These are phyloP conservation scores for Purshia tridentata DNA, from an alignment of 306 rosid genomes.

Conservation along the genomic window DNA sequence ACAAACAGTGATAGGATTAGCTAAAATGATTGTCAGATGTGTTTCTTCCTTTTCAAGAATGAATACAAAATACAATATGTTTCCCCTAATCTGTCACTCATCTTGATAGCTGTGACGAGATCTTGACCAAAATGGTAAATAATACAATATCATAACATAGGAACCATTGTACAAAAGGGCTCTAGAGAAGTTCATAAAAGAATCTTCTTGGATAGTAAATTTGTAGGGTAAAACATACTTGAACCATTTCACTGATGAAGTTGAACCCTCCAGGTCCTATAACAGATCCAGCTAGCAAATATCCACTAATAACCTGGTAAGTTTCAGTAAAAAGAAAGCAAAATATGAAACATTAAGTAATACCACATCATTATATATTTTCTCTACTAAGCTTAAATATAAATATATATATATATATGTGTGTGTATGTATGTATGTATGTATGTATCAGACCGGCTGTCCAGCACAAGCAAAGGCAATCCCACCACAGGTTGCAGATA, in stretches of 20 bases:
- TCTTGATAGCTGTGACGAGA: not conserved
- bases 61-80: not conserved
- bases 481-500: slow-evolving; percentile 61
- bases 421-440: not conserved
- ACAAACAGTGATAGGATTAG: not conserved
- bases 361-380: not conserved
- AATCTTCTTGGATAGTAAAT: slow-evolving; percentile 7
- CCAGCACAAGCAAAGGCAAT: slow-evolving; percentile 66
- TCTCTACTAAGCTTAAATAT: not conserved
- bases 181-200: not conserved
- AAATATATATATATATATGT: no score
- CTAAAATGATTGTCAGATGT: not conserved
- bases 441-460: slow-evolving; percentile 45
- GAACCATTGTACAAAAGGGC: not conserved
- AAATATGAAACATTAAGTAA: slow-evolving; percentile 5
- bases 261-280: slow-evolving; percentile 59
- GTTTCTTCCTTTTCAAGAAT: not conserved
- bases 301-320: slow-evolving; percentile 52
- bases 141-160: not conserved
- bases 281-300: slow-evolving; percentile 53
- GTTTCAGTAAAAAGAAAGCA: slow-evolving; percentile 20
- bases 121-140: not conserved
- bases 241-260: slow-evolving; percentile 63
- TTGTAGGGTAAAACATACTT: slow-evolving; percentile 33
- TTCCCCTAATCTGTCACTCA: not conserved